Conservation (phyloP, 108 stramenopile species). For the Cylindrotheca fusiformis region DNA sequence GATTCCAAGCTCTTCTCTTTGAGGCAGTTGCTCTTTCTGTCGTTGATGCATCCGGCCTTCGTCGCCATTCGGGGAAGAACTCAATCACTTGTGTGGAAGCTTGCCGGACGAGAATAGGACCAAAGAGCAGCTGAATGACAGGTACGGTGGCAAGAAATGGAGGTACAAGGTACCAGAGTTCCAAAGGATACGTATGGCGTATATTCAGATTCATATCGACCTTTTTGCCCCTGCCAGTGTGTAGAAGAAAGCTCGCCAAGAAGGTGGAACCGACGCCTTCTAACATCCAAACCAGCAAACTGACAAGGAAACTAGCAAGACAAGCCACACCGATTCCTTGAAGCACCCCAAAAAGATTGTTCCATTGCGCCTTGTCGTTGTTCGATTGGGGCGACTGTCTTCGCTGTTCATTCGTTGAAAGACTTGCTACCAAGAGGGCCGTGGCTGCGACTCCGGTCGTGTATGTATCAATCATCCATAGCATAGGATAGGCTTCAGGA, state of each 20-base stretch:
- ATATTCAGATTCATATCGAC: background rate
- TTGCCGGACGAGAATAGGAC: background rate
- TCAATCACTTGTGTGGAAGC: background rate
- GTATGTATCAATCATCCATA: constrained; percentile 14
- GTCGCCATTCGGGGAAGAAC: background rate
- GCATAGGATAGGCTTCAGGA: constrained; percentile 10
- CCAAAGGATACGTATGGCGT: background rate
- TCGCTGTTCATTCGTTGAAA: background rate
- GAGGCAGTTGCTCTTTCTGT: too few relatives aligned
- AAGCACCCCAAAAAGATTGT: background rate
- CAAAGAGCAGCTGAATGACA: constrained; percentile 2
- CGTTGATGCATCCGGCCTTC: background rate
- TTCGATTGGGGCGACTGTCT: background rate
- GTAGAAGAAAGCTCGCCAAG: background rate
- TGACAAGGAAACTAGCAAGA: background rate
- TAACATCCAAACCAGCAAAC: background rate
- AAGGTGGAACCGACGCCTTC: background rate
- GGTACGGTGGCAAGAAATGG: background rate
- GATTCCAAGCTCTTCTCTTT: background rate
- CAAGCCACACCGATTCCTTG: background rate
- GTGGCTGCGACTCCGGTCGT: constrained; percentile 9
- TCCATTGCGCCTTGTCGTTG: background rate
- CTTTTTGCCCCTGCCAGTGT: background rate
- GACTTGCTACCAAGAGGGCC: background rate
- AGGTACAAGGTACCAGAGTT: constrained; percentile 13